Evolutionary conservation across 2,329 filamentous ascomycete species (phyloP), one percentile per base, ranked within the genome.

Genomic region (Microdochium bolleyi): DNA sequence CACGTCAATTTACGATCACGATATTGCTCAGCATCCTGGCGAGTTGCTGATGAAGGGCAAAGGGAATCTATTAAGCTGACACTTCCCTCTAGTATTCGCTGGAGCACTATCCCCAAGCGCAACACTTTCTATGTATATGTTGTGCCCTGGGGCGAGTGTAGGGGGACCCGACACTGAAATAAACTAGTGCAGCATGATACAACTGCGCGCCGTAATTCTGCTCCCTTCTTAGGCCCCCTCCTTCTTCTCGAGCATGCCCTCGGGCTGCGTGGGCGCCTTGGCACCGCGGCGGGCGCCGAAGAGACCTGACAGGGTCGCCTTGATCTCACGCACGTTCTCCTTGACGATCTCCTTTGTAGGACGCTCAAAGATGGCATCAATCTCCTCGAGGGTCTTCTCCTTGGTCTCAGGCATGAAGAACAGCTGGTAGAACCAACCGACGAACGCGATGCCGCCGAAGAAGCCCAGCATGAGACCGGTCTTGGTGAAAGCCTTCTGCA

Each of bases 321-420:
- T 60, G 54, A 58, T 69, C n/a, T 67, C 66, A 37, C n/a, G n/a
- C n/a, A 74, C 55, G 61, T 87, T 87, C 70, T 84, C 73, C 53
- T 69, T 72, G 0, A 88, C 83, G 48, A 88, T 74, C 48, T 84
- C 77, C 44, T 71, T 70, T 0, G 85, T 88, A 0, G 85, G 84
- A 55, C 78, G 74, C 50, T 78, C 74, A 64, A 88, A 88, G 21
- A 88, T 71, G 37, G 81, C 70, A 55, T 89, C 85, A 54, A 89
- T 88, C 67, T 89, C 85, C 67, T 89, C 86, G 0, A 89, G 76
- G 2, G 70, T 75, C 67, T 77, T 78, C 64, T 84, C 80, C 73
- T 88, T 88, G 2, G 85, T 88, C 72, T 88, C 84, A 0, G 84
- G 85, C 86, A 89, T 89, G 69, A 88, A 89, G 50, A 88, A 64